phyloP scores from a whole-genome alignment of 495 filamentous ascomycete species.

The Staphylotrichum longicolle region DNA sequence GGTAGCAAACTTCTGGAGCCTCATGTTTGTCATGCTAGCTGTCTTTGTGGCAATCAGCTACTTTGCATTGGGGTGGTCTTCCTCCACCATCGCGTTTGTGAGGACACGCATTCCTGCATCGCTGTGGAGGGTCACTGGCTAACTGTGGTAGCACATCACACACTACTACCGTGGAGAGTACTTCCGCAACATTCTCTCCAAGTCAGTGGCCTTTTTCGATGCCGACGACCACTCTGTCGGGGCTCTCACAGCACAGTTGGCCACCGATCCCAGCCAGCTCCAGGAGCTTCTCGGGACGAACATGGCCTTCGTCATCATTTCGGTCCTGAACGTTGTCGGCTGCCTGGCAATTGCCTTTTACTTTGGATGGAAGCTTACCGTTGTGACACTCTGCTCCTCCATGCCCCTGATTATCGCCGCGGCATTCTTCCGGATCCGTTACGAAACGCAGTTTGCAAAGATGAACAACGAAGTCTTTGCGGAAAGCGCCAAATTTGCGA shows the following conservation, averaged over 20 bases:
- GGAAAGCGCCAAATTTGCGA: conserved; percentile 56
- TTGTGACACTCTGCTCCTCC: conserved; percentile 49
- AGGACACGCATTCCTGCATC: conserved; percentile 6
- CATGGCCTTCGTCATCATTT: conserved; percentile 51
- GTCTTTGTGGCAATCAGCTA: conserved; percentile 52
- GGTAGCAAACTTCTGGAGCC: conserved; percentile 57
- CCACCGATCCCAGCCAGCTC: conserved; percentile 59
- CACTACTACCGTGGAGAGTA: conserved; percentile 58
- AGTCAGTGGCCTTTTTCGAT: conserved; percentile 60
- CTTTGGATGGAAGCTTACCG: conserved; percentile 58
- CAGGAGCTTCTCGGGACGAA: conserved; percentile 62
- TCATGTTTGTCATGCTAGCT: conserved; percentile 64
- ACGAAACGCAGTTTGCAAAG: conserved; percentile 53
- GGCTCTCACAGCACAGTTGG: conserved; percentile 50
- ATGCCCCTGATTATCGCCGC: conserved; percentile 51
- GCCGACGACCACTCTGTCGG: conserved; percentile 48
- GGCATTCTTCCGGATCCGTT: conserved; percentile 51
- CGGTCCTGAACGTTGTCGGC: conserved; percentile 48
- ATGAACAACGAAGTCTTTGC: conserved; percentile 53
- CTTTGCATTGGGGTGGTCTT: conserved; percentile 51
- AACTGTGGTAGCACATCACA: conserved; percentile 43
- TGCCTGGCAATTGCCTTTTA: conserved; percentile 51
- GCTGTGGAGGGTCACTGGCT: neutral
- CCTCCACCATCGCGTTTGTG: conserved; percentile 52
- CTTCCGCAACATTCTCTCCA: conserved; percentile 55